Evolutionary conservation across 768 basidiomycete genomes (phyloP), one percentile per base, ranked within the genome.

Genomic region (Astraeus odoratus): DNA sequence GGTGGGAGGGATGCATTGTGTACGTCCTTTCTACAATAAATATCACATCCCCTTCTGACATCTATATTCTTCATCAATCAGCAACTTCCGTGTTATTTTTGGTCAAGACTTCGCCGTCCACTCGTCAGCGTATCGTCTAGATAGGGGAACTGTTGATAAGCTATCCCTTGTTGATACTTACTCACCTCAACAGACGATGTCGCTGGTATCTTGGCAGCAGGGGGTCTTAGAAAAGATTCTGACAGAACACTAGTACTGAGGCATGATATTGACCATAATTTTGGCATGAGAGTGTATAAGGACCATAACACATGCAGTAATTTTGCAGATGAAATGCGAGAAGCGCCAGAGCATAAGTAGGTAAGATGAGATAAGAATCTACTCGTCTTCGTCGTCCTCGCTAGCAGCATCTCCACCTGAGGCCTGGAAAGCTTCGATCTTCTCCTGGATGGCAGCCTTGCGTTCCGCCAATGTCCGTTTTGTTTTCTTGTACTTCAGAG

Each of bases 351-450:
- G 27, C 20, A 24, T 19, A 42, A 30, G 23, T n/a, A n/a, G 27
- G 20, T 26, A 15, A 19, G 20, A 23, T 10, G 15, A 31, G 42
- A 42, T 52, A 35, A 55, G 15, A 13, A 25, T 68, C 70, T 80
- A 83, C 69, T 88, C 83, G 40, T 86, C 81, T 1, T 62, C 54
- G 0, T 55, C 62, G 8, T 71, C 73, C 42, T 59, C 72, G 16
- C 45, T 67, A 10, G 46, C 65, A 35, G 30, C 64, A 5, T 55
- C 64, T 29, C 61, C 73, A 38, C 73, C 80, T 55, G 77, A 76
- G 36, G 79, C 76, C 67, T 89, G 76, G 85, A 95, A 97, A 46
- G 83, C 83, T 60, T 83, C 80, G 68, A 97, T 97, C 75, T 89
- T 97, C 56, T 69, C 75, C 52, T 86, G 80, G 70, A 99, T 90